Conservation (phyloP, 352 stramenopile species). For the Thalassiosira ordinaria region DNA sequence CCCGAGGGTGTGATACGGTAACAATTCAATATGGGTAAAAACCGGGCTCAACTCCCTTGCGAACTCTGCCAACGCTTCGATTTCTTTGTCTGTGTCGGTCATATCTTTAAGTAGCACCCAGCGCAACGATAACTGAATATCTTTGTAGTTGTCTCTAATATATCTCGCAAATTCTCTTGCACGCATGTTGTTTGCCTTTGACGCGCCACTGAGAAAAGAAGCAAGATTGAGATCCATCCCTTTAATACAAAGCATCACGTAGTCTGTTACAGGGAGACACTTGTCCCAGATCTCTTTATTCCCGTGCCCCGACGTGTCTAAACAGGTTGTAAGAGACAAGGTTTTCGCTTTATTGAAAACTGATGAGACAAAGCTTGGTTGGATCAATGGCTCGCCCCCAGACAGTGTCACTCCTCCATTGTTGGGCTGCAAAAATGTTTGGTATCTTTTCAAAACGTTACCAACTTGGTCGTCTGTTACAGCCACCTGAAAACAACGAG, state of each 20-base stretch:
- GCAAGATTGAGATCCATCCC: slow-evolving; percentile 69
- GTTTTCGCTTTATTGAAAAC: slow-evolving; percentile 53
- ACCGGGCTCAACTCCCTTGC: slow-evolving; percentile 57
- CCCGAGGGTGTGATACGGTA: slow-evolving; percentile 70
- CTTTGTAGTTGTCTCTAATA: slow-evolving; percentile 62
- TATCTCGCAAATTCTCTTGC: slow-evolving; percentile 64
- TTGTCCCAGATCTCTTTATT: slow-evolving; percentile 64
- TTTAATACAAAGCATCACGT: slow-evolving; percentile 72
- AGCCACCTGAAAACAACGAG: slow-evolving; percentile 15
- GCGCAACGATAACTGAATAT: slow-evolving; percentile 58
- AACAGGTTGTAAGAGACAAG: slow-evolving; percentile 57
- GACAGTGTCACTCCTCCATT: slow-evolving; percentile 64
- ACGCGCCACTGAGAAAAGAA: slow-evolving; percentile 46
- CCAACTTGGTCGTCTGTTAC: slow-evolving; percentile 58
- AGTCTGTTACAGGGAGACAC: slow-evolving; percentile 59
- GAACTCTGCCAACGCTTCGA: slow-evolving; percentile 58
- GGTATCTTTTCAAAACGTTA: slow-evolving; percentile 55
- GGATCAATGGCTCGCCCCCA: slow-evolving; percentile 63
- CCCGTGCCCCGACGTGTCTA: slow-evolving; percentile 67
- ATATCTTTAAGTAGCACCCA: slow-evolving; percentile 70
- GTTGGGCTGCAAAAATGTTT: slow-evolving; percentile 55
- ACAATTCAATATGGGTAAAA: slow-evolving; percentile 66
- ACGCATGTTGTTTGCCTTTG: slow-evolving; percentile 45
- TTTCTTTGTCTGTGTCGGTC: slow-evolving; percentile 66
- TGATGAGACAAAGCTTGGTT: slow-evolving; percentile 59